Evolutionary conservation across 2,329 filamentous ascomycete species (phyloP).

Genomic region (Sporothrix inflata): DNA sequence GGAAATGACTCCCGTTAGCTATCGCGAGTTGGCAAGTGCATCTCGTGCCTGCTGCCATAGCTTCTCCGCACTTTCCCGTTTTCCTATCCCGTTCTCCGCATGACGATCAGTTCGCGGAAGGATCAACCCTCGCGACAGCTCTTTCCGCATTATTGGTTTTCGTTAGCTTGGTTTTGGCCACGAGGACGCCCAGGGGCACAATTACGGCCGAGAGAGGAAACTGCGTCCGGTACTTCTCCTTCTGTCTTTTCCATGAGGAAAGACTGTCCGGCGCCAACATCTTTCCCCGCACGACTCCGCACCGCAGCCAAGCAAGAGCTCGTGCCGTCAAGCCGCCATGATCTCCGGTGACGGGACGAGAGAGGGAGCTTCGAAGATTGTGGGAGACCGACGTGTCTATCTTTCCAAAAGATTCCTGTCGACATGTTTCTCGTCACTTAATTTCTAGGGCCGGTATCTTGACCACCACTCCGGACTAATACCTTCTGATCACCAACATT

Average conservation of each 20-base stretch:
- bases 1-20: neutral
- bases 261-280: slow-evolving; percentile 13
- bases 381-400: too few relatives aligned
- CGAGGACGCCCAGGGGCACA: neutral
- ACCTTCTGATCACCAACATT: too few relatives aligned
- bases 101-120: neutral
- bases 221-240: neutral
- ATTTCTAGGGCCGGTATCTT: too few relatives aligned
- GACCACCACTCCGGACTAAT: too few relatives aligned
- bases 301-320: neutral
- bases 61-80: slow-evolving; percentile 15
- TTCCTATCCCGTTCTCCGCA: neutral
- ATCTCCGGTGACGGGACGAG: neutral
- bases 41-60: neutral
- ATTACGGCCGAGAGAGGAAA: slow-evolving; percentile 1
- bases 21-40: neutral
- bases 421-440: too few relatives aligned
- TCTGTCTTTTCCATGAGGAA: neutral
- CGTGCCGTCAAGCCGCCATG: neutral
- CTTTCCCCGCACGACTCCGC: slow-evolving; percentile 21
- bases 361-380: too few relatives aligned
- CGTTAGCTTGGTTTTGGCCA: neutral
- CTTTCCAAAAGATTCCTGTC: too few relatives aligned
- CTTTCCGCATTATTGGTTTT: neutral
- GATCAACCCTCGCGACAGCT: neutral